Base-by-base conservation (phyloP, 306 rosid genomes). In the Canavalia ensiformis region DNA sequence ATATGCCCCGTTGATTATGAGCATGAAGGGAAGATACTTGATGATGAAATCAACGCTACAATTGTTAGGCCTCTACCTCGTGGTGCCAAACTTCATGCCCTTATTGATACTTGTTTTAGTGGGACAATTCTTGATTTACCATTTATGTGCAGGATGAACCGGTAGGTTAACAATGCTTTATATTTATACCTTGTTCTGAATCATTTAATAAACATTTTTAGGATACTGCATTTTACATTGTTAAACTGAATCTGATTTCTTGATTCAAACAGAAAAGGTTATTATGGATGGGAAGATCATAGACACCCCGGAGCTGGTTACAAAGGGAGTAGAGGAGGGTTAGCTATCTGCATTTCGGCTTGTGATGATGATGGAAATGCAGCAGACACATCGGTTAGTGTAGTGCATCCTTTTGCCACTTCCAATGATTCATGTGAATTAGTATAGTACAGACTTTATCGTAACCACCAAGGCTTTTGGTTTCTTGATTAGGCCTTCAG, bases 71-170 rank as follows among this genome's bases (percentile, higher is more conserved):
- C 93, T 37, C 83, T 91, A 2, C 88, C 92, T 50, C 82, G 10
- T 10, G 93, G 88, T 46, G 86, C 87, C 31, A 88, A 83, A 31
- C 96, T 91, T 57, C 96, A 91, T 71, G 93, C 96, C 71, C 68
- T 88, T 28, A 7, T 89, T 3, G 96, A 91, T 67, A 85, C 96
- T 0, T 86, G 93, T 80, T 78, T 86, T 39, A 89, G 92, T 67
- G 96, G 93, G 3, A 91, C 92, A 1, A 31, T 87, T 41, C 96
- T 91, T 79, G 93, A 88, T 74, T 69, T 89, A 29, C 90, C 89
- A 25, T 89, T 85, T 10, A 64, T 91, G 72, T 91, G 89, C 81
- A 85, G 87, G 56, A 84, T 89, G 76, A 84, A 86, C 86, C 68
- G 88, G 94, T 90, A 8, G 60, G 78, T 42, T 47, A 35, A 41